Conservation (phyloP, 495 filamentous ascomycete species). For the Penicillium odoratum region DNA sequence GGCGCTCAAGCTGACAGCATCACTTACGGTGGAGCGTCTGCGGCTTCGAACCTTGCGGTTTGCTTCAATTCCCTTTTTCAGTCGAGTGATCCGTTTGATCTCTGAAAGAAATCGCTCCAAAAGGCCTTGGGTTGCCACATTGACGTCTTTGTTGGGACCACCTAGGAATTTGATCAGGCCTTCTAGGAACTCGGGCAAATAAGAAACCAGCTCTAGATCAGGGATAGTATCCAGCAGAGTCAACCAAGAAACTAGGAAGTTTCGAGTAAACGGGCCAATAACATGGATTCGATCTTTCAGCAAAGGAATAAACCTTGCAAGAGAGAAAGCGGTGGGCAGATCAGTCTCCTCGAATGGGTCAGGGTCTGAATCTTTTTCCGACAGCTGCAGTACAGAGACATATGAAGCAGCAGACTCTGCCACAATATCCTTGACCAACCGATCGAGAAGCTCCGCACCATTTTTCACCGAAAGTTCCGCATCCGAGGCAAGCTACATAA, state of each 20-base stretch:
- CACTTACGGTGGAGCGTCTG: conserved; percentile 64
- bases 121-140: conserved; percentile 83
- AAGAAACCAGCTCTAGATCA: conserved; percentile 91
- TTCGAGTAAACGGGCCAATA: conserved; percentile 89
- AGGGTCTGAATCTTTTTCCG: conserved; percentile 49
- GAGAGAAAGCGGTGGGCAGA: conserved; percentile 85
- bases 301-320: conserved; percentile 87
- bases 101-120: conserved; percentile 92
- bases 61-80: conserved; percentile 91
- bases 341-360: conserved; percentile 51
- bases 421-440: conserved; percentile 96
- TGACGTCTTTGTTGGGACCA: conserved; percentile 88
- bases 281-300: conserved; percentile 91
- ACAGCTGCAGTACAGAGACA: conserved; percentile 75
- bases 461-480: conserved; percentile 98
- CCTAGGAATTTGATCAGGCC: conserved; percentile 91
- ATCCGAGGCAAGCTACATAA: conserved; percentile 81
- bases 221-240: conserved; percentile 94
- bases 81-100: conserved; percentile 88
- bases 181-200: conserved; percentile 86
- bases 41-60: conserved; percentile 70
- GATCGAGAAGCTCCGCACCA: conserved; percentile 93
- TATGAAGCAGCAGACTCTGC: conserved; percentile 95
- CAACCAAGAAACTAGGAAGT: conserved; percentile 95
- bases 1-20: conserved; percentile 52